Conservation (phyloP, 352 stramenopile genomes). For the Phytophthora litchii region DNA sequence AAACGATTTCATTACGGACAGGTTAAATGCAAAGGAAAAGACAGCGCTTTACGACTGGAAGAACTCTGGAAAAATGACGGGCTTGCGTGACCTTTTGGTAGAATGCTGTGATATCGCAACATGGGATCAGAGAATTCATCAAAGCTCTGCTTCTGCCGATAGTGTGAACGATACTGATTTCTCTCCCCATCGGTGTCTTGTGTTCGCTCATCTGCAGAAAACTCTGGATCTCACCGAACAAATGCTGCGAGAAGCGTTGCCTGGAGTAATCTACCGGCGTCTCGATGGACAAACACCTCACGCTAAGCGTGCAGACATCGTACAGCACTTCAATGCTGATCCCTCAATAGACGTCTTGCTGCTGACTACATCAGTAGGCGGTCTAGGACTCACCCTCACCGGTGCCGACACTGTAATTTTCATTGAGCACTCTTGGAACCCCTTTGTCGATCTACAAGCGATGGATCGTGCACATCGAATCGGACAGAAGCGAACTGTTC, state of each 20-base stretch:
- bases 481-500: constrained; percentile 70
- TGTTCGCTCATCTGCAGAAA: constrained; percentile 95
- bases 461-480: constrained; percentile 89
- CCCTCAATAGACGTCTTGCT: constrained; percentile 93
- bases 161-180: constrained; percentile 25
- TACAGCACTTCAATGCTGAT: constrained; percentile 94
- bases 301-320: constrained; percentile 76
- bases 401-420: constrained; percentile 98
- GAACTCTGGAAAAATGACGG: constrained; percentile 92
- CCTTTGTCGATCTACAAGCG: constrained; percentile 94
- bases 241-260: constrained; percentile 79
- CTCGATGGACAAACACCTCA: constrained; percentile 92
- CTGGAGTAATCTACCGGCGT: constrained; percentile 81
- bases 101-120: constrained; percentile 62
- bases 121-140: constrained; percentile 22
- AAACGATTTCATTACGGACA: constrained; percentile 25
- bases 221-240: constrained; percentile 94
- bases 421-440: constrained; percentile 98
- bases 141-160: constrained; percentile 2
- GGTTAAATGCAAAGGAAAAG: constrained; percentile 38
- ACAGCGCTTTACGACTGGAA: constrained; percentile 54
- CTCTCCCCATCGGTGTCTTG: constrained; percentile 91
- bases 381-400: constrained; percentile 96
- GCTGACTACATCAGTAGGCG: constrained; percentile 95
- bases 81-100: constrained; percentile 75